These are phyloP conservation scores for Didymella segeticola DNA, from an alignment of 2,329 filamentous ascomycete species.

Conservation along the genomic window DNA sequence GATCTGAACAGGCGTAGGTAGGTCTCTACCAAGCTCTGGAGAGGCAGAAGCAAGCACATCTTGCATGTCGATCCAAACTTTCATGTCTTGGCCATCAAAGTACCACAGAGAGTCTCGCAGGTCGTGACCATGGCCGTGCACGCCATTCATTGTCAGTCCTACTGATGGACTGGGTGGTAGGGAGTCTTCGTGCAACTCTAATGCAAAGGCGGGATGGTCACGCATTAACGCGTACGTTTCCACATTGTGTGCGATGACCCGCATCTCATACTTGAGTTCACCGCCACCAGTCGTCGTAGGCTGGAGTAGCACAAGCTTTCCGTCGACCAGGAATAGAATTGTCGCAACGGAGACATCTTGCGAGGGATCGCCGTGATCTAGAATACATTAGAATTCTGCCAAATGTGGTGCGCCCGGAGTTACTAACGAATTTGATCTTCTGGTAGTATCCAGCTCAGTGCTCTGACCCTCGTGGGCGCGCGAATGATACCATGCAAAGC, in stretches of 20 bases:
- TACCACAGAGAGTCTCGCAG: slow-evolving; percentile 91
- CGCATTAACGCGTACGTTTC: slow-evolving; percentile 94
- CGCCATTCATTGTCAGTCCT: slow-evolving; percentile 53
- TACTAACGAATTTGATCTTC: slow-evolving; percentile 79
- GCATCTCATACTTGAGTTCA: slow-evolving; percentile 97
- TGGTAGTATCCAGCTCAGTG: slow-evolving; percentile 93
- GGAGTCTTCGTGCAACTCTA: slow-evolving; percentile 56
- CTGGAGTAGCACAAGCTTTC: slow-evolving; percentile 90
- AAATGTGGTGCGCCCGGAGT: not conserved
- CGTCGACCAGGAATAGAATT: slow-evolving; percentile 95
- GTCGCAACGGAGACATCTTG: slow-evolving; percentile 94
- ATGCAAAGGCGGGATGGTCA: slow-evolving; percentile 69
- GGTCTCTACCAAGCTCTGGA: slow-evolving; percentile 69
- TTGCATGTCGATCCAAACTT: slow-evolving; percentile 87
- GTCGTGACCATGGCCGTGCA: slow-evolving; percentile 56
- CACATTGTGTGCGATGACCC: slow-evolving; percentile 92
- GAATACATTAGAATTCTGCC: slow-evolving; percentile 24
- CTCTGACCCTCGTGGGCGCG: slow-evolving; percentile 88
- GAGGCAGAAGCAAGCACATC: slow-evolving; percentile 78
- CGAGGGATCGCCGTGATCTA: slow-evolving; percentile 86
- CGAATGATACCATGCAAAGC: slow-evolving; percentile 95
- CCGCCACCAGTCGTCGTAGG: slow-evolving; percentile 83
- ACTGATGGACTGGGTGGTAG: slow-evolving; percentile 58
- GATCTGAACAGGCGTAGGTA: slow-evolving; percentile 77
- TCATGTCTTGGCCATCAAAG: slow-evolving; percentile 86